Percentiles rank a stretch among this genome's conserved stretches.
Conservation (phyloP, 2,329 filamentous ascomycete genomes). For the Monilinia fructicola region DNA sequence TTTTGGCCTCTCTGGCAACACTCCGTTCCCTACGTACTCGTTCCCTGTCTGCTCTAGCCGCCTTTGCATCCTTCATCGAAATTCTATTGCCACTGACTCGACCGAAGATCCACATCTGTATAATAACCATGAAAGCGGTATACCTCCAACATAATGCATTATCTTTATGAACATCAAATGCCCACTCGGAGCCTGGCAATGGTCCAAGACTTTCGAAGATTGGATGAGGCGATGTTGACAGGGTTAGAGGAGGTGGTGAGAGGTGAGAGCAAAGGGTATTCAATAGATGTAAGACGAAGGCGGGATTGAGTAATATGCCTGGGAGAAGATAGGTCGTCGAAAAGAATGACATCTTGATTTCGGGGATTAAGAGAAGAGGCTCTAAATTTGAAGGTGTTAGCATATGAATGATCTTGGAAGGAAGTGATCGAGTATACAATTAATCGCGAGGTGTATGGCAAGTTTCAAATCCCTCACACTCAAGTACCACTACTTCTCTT, state of each 20-base stretch:
- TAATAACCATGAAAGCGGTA: slow-evolving; percentile 43
- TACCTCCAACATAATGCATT: slow-evolving; percentile 44
- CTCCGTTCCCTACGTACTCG: slow-evolving; percentile 24
- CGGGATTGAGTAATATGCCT: slow-evolving; percentile 44
- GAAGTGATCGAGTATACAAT: not conserved
- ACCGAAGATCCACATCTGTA: slow-evolving; percentile 42
- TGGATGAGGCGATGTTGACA: slow-evolving; percentile 37
- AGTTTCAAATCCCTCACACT: not conserved
- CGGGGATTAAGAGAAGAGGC: not conserved
- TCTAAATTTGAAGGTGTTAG: slow-evolving; percentile 13
- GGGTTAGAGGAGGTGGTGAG: slow-evolving; percentile 37
- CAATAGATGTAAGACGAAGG: slow-evolving; percentile 43
- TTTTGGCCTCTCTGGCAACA: not conserved
- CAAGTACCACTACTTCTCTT: not conserved
- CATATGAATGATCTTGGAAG: not conserved
- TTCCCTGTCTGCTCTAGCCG: slow-evolving; percentile 31
- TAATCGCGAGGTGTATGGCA: not conserved
- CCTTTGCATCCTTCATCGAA: slow-evolving; percentile 31
- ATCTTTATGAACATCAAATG: slow-evolving; percentile 43
- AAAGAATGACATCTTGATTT: slow-evolving; percentile 35
- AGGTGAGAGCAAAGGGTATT: slow-evolving; percentile 43
- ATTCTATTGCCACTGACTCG: slow-evolving; percentile 37
- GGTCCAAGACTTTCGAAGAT: slow-evolving; percentile 38
- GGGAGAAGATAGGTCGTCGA: slow-evolving; percentile 40
- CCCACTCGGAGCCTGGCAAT: slow-evolving; percentile 36